A percentile compares a stretch with the other conserved stretches of the same genome.
Evolutionary conservation across 2,329 filamentous ascomycete species (phyloP).

Genomic region (Ceratocystis harringtonii): DNA sequence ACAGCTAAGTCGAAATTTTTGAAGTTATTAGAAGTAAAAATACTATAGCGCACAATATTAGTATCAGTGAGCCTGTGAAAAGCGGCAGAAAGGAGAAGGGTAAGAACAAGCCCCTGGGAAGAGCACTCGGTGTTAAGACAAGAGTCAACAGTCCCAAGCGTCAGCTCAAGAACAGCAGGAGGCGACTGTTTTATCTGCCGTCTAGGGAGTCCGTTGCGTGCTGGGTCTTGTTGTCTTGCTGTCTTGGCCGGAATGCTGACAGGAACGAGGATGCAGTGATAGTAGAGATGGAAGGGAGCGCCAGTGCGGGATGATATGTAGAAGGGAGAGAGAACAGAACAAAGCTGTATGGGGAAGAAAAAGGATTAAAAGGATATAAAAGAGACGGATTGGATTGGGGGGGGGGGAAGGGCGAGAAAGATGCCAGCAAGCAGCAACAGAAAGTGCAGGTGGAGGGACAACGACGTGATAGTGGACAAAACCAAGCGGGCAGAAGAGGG

Average conservation of each 20-base stretch:
- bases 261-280: slow-evolving; percentile 19
- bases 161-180: background rate
- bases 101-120: background rate
- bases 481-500: slow-evolving; percentile 23
- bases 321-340: slow-evolving; percentile 13
- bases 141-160: background rate
- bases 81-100: background rate
- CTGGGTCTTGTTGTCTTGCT: background rate
- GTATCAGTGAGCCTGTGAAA: background rate
- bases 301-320: slow-evolving; percentile 14
- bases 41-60: background rate
- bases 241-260: slow-evolving; percentile 15
- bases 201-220: background rate
- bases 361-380: slow-evolving; percentile 32
- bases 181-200: background rate
- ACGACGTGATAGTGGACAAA: slow-evolving; percentile 29
- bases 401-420: background rate
- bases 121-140: background rate
- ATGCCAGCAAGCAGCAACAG: background rate
- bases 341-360: slow-evolving; percentile 28
- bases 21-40: slow-evolving; percentile 18
- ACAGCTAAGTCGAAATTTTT: slow-evolving; percentile 17
- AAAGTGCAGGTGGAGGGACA: background rate
- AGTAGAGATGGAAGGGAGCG: slow-evolving; percentile 9
- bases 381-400: background rate